These are phyloP conservation scores for Pseudopyricularia javanii DNA, from an alignment of 2,329 filamentous ascomycete species.

Conservation along the genomic window DNA sequence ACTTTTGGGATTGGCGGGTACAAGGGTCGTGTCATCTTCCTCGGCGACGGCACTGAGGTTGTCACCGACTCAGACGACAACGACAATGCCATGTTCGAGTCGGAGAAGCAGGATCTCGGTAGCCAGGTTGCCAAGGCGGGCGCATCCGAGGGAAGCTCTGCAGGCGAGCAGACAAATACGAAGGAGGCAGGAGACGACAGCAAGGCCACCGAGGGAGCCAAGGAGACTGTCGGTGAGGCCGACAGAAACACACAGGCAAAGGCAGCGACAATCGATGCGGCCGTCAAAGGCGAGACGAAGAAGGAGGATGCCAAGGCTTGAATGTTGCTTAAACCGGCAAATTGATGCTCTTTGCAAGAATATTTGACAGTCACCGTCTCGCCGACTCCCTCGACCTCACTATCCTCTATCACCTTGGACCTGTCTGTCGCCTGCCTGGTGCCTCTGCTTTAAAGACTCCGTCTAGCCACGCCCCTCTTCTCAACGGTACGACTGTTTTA, in stretches of 20 bases:
- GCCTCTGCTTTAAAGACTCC: background rate
- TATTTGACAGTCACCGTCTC: background rate
- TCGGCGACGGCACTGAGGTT: slow-evolving; percentile 91
- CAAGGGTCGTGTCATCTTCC: slow-evolving; percentile 79
- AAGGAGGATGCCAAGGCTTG: background rate
- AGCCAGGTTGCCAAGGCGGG: slow-evolving; percentile 67
- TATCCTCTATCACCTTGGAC: too few species aligned
- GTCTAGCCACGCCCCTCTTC: background rate
- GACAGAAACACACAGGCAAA: background rate
- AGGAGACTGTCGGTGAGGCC: background rate
- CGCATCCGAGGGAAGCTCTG: slow-evolving; percentile 7
- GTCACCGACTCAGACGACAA: slow-evolving; percentile 79
- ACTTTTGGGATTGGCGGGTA: slow-evolving; percentile 57
- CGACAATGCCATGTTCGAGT: slow-evolving; percentile 71
- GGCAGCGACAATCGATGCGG: background rate
- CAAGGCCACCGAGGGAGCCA: background rate
- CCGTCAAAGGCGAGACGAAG: slow-evolving; percentile 1
- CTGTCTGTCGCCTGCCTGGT: background rate
- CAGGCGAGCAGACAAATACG: slow-evolving; percentile 2
- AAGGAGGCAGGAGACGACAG: background rate
- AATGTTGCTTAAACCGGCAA: background rate
- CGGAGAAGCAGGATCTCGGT: slow-evolving; percentile 75
- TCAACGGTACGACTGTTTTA: background rate
- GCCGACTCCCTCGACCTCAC: background rate
- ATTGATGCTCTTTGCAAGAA: background rate